Evolutionary conservation across 2,329 filamentous ascomycete species (phyloP).

Genomic region (Endoconidiophora polonica): DNA sequence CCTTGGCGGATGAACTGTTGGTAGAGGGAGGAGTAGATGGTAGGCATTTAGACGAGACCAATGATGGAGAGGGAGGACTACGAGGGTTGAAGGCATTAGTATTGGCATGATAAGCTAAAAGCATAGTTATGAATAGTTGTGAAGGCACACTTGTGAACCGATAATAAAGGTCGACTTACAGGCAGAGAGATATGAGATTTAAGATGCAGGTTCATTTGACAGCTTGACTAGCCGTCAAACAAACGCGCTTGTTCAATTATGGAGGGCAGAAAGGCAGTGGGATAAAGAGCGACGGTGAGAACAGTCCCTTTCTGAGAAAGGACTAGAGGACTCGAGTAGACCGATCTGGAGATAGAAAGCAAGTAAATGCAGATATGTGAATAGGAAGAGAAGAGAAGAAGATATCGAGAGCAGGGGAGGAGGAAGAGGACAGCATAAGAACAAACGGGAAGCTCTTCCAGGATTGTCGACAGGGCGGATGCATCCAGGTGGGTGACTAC

Average conservation of each 20-base stretch:
- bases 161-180: conserved; percentile 16
- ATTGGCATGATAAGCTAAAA: neutral
- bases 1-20: conserved; percentile 87
- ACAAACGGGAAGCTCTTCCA: conserved; percentile 15
- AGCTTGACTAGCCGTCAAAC: conserved; percentile 65
- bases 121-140: neutral
- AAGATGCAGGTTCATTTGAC: conserved; percentile 98
- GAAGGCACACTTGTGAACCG: neutral
- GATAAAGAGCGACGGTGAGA: conserved; percentile 14
- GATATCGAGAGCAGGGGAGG: neutral
- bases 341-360: conserved; percentile 1
- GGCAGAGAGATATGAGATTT: conserved; percentile 39
- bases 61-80: conserved; percentile 27
- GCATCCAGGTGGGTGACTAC: no score
- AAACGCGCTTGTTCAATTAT: conserved; percentile 51
- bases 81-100: conserved; percentile 20
- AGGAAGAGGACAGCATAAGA: conserved; percentile 1
- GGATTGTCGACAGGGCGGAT: neutral
- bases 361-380: conserved; percentile 1
- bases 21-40: conserved; percentile 51
- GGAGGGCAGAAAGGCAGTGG: neutral
- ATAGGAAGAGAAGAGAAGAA: conserved; percentile 13
- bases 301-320: neutral
- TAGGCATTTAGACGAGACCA: conserved; percentile 69
- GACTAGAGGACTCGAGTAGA: conserved; percentile 13